Conservation (phyloP, 1,284 basidiomycete genomes). For the Melampsora americana region DNA sequence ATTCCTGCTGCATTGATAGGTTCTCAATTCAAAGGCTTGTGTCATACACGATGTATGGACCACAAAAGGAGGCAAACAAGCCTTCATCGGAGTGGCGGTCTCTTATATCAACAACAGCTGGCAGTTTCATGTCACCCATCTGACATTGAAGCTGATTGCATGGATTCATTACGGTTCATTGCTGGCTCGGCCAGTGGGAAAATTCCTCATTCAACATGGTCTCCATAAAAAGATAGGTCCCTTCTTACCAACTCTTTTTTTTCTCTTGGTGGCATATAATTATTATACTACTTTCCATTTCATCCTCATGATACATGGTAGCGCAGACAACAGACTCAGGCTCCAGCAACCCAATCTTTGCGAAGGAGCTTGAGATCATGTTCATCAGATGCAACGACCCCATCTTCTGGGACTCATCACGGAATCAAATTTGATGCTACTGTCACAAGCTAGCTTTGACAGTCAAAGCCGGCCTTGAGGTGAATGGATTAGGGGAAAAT, state of each 20-base stretch:
- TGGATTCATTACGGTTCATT: conserved; percentile 8
- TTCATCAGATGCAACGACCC: background rate
- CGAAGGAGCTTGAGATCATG: background rate
- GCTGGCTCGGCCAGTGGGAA: conserved; percentile 2
- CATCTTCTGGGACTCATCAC: background rate
- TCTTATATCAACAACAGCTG: background rate
- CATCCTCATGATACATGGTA: background rate
- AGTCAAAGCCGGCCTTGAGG: conserved; percentile 4
- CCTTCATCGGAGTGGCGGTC: conserved; percentile 7
- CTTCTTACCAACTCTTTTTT: background rate
- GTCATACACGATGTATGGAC: conserved; percentile 19
- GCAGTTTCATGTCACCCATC: conserved; percentile 7
- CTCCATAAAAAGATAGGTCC: conserved; percentile 15
- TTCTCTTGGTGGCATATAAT: no score
- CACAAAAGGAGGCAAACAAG: conserved; percentile 7
- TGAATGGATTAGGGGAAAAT: background rate
- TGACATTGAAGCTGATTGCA: conserved; percentile 11
- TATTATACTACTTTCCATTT: background rate
- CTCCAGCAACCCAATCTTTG: conserved; percentile 3
- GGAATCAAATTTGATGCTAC: conserved; percentile 1
- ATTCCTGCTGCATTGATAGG: no score
- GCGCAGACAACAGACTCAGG: conserved; percentile 6
- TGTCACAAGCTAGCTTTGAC: conserved; percentile 15
- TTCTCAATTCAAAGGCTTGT: background rate
- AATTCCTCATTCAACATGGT: background rate